Conservation (phyloP, 1,284 basidiomycete genomes). For the Cerioporus squamosus region DNA sequence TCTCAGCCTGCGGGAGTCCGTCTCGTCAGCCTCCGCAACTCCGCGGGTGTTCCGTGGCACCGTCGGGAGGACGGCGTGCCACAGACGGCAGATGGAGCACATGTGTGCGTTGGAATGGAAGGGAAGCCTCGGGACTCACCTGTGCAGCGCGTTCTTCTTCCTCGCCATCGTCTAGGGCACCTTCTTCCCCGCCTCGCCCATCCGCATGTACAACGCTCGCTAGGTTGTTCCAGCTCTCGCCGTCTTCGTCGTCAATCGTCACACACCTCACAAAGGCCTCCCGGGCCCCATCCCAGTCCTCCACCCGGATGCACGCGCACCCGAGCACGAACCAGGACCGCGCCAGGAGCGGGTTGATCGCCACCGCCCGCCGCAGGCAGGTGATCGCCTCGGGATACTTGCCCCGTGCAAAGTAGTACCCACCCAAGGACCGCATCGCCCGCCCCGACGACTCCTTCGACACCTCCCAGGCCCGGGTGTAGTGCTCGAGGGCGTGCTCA, state of each 20-base stretch:
- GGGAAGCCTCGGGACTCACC: not conserved
- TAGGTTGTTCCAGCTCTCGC: constrained; percentile 98
- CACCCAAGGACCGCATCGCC: constrained; percentile 91
- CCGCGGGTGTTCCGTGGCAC: constrained; percentile 7
- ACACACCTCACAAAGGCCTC: constrained; percentile 89
- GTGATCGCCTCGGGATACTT: constrained; percentile 70
- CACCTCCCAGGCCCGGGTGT: constrained; percentile 84
- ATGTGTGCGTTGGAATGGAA: no score
- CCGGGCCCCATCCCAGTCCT: constrained; percentile 85
- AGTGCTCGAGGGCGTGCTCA: constrained; percentile 68
- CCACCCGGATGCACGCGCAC: constrained; percentile 81
- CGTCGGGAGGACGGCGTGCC: not conserved
- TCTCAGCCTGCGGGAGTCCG: constrained; percentile 13
- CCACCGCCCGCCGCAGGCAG: constrained; percentile 76
- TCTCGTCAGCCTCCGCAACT: constrained; percentile 2
- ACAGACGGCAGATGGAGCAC: not conserved
- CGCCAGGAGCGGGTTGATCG: constrained; percentile 88
- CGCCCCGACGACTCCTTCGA: constrained; percentile 83
- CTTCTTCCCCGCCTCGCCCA: constrained; percentile 51
- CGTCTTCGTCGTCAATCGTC: constrained; percentile 93
- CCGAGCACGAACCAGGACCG: constrained; percentile 97
- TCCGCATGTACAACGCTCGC: constrained; percentile 92
- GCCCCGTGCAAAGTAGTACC: constrained; percentile 74
- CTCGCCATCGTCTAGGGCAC: constrained; percentile 30
- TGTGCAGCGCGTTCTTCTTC: constrained; percentile 22